phyloP scores from a whole-genome alignment of 768 basidiomycete genomes.

The Clavaria fumosa region DNA sequence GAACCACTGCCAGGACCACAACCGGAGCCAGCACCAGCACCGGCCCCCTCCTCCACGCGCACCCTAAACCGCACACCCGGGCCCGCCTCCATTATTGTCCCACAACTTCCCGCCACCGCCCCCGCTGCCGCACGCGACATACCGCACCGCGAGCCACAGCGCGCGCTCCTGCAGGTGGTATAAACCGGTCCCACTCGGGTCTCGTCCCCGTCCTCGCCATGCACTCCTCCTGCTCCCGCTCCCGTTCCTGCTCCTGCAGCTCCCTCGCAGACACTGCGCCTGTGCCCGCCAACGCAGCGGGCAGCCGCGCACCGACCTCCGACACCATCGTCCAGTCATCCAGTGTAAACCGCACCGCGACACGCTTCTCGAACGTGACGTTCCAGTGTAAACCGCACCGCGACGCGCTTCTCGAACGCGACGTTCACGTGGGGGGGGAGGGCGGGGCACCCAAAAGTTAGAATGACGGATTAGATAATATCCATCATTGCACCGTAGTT shows the following conservation, averaged over 20 bases:
- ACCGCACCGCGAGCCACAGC: conserved; percentile 47
- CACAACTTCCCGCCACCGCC: conserved; percentile 64
- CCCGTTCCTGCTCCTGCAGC: no score
- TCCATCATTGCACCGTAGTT: no score
- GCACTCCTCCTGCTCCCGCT: not conserved
- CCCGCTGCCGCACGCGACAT: conserved; percentile 16
- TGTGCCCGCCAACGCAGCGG: conserved; percentile 3
- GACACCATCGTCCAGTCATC: conserved; percentile 89
- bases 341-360: conserved; percentile 76
- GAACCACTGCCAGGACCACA: no score
- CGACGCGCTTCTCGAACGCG: conserved; percentile 73
- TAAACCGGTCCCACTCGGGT: not conserved
- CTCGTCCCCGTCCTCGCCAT: not conserved
- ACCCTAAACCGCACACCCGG: no score
- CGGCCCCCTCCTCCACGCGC: no score
- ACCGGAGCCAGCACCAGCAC: no score
- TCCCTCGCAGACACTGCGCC: not conserved
- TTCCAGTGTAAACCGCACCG: conserved; percentile 86
- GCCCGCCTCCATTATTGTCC: conserved; percentile 85
- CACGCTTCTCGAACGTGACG: conserved; percentile 70
- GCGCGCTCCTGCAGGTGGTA: conserved; percentile 28
- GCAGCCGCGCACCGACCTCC: conserved; percentile 49
- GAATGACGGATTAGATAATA: no score
- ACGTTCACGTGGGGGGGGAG: conserved; percentile 88
- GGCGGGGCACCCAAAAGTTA: no score